A percentile compares a stretch with the other conserved stretches of the same genome.
phyloP scores from a whole-genome alignment of 2,329 filamentous ascomycete genomes.

The Ceratocystis smalleyi region DNA sequence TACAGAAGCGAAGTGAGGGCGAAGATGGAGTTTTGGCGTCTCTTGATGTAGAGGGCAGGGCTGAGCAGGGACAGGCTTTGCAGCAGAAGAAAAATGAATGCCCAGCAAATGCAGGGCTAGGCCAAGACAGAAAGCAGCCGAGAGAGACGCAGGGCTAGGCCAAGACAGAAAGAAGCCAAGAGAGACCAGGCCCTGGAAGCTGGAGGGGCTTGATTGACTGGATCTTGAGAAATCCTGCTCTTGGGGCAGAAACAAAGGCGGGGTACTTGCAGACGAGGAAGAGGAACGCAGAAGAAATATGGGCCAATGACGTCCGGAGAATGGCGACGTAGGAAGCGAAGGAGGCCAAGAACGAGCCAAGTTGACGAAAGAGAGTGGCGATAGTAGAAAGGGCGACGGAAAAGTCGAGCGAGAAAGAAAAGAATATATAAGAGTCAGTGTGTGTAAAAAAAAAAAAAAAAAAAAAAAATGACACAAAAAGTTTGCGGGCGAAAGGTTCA shows the following conservation, averaged over 20 bases:
- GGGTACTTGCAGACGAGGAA: not conserved
- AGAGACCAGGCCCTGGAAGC: not conserved
- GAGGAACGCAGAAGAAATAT: not conserved
- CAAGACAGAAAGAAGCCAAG: not conserved
- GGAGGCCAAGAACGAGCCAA: too few relatives aligned
- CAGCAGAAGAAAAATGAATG: too few relatives aligned
- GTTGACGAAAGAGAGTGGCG: too few relatives aligned
- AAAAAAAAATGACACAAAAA: not conserved
- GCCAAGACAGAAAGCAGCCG: not conserved
- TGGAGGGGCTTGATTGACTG: not conserved
- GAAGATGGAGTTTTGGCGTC: too few relatives aligned
- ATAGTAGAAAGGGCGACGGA: too few relatives aligned
- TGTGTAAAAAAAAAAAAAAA: not conserved
- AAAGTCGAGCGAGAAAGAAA: not conserved
- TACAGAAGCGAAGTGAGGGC: too few relatives aligned
- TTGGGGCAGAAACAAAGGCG: not conserved
- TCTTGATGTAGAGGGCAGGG: too few relatives aligned
- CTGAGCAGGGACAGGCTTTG: too few relatives aligned
- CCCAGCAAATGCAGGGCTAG: not conserved
- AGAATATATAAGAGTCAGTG: not conserved
- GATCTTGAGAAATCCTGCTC: not conserved
- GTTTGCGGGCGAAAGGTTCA: not conserved
- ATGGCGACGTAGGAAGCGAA: not conserved
- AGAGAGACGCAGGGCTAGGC: not conserved
- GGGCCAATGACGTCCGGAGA: not conserved